Conservation (phyloP, 176 grass and related monocot species). For the Otatea glauca region DNA sequence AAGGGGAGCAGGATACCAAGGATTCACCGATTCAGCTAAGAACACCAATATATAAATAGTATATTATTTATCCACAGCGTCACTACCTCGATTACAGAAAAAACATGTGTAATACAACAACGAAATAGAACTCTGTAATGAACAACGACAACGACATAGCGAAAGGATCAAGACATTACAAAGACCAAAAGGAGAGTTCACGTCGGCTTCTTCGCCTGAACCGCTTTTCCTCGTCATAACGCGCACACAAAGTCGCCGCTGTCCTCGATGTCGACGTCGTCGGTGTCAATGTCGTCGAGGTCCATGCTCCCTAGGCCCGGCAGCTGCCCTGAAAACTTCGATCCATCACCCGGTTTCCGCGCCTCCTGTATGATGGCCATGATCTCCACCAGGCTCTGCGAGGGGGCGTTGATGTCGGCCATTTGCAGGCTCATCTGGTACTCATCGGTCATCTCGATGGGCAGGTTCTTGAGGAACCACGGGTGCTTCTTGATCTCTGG, state of each 20-base stretch:
- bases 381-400: constrained; percentile 75
- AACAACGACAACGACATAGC: background rate
- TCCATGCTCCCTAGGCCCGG: constrained; percentile 77
- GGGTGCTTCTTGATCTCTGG: constrained; percentile 97
- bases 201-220: background rate
- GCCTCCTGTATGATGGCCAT: constrained; percentile 84
- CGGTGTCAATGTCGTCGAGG: constrained; percentile 72
- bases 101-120: constrained; percentile 35
- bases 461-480: constrained; percentile 97
- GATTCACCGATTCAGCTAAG: constrained; percentile 28
- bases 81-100: constrained; percentile 41
- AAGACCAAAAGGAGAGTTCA: background rate
- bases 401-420: constrained; percentile 25
- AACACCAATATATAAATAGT: constrained; percentile 16
- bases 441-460: constrained; percentile 88
- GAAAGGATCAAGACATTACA: constrained; percentile 18
- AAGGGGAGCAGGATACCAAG: background rate
- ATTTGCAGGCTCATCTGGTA: constrained; percentile 60
- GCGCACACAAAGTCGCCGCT: constrained; percentile 79
- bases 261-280: constrained; percentile 73
- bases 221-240: constrained; percentile 41
- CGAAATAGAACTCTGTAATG: constrained; percentile 11
- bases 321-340: constrained; percentile 53
- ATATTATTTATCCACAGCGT: constrained; percentile 49
- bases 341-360: constrained; percentile 41